A percentile compares a stretch with the other conserved stretches of the same genome.
These are phyloP conservation scores for Melastoma candidum DNA, from an alignment of 441 rosid species.

Conservation along the genomic window DNA sequence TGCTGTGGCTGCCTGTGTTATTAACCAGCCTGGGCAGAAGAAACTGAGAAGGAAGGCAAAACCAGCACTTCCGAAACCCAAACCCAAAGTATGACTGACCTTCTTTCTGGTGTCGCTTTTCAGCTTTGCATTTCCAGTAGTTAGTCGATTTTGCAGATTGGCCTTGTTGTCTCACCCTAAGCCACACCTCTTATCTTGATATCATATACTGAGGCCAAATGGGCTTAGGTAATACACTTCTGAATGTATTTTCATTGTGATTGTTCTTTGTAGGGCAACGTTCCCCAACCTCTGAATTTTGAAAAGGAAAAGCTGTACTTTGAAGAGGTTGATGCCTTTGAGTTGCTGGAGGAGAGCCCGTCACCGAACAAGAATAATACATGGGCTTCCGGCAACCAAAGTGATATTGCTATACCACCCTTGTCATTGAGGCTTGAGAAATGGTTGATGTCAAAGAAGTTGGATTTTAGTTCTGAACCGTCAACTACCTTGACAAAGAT, in stretches of 20 bases:
- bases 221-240: not conserved
- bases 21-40: slow-evolving; percentile 38
- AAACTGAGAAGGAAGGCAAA: slow-evolving; percentile 50
- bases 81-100: slow-evolving; percentile 31
- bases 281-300: slow-evolving; percentile 36
- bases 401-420: slow-evolving; percentile 32
- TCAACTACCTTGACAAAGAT: slow-evolving; percentile 76
- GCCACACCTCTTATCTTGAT: not conserved
- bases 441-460: slow-evolving; percentile 59
- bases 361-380: slow-evolving; percentile 66
- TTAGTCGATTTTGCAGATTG: not conserved
- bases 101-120: slow-evolving; percentile 2
- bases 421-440: slow-evolving; percentile 63
- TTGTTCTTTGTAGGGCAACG: slow-evolving; percentile 37
- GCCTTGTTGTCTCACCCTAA: not conserved
- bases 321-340: slow-evolving; percentile 82
- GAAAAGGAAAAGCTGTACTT: slow-evolving; percentile 70
- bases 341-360: slow-evolving; percentile 93
- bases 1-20: slow-evolving; percentile 47
- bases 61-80: slow-evolving; percentile 45
- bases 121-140: not conserved
- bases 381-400: slow-evolving; percentile 46
- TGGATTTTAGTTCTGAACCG: slow-evolving; percentile 43
- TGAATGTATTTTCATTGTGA: not conserved
- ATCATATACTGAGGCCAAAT: not conserved